Evolutionary conservation across 2,329 filamentous ascomycete species (phyloP), one percentile per base, ranked within the genome.

Genomic region (Beauveria brongniartii): DNA sequence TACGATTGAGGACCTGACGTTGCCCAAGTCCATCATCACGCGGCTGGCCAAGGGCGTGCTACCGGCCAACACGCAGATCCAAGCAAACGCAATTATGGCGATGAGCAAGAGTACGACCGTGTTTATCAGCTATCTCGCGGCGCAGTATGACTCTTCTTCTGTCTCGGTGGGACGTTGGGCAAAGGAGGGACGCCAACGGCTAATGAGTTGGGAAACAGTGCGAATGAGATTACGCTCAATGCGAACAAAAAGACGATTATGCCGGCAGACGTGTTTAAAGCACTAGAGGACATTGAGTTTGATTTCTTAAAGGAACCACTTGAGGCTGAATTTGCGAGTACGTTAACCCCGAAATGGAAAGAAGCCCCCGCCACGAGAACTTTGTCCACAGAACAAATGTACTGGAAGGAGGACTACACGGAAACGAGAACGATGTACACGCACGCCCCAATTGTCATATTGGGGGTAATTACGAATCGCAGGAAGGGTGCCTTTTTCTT

Each of bases 51-150:
- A 93, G 75, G 88, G 89, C 46, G 89, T 91, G 6, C 77, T 94
- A 5, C 90, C 90, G 1, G 81, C 89, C 6, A 92, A 92, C 70
- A 92, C 90, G 5, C 88, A 91, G 73, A 90, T 93, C 54, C 89
- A 93, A 71, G 90, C 87, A 69, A 91, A 92, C 75, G 90, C 90
- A 47, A 83, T 92, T 59, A 75, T 91, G 56, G 90, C 90, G 10
- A 82, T 94, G 77, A 88, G 84, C 66, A 92, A 92, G 75, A 89
- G 88, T 73, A 88, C 90, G 8, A 92, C 89, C 1, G 86, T 94
- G 0, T 94, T 94, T 69, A 88, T 94, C 67, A 93, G 85, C 74
- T 90, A 92, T 72, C 78, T 94, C 37, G 87, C 89, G 50, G 82
- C 84, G 63, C 83, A 86, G 90, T 93, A 81, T 59, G 87, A 80